phyloP scores from a whole-genome alignment of 2,329 filamentous ascomycete species.

The Diaporthe sp. region DNA sequence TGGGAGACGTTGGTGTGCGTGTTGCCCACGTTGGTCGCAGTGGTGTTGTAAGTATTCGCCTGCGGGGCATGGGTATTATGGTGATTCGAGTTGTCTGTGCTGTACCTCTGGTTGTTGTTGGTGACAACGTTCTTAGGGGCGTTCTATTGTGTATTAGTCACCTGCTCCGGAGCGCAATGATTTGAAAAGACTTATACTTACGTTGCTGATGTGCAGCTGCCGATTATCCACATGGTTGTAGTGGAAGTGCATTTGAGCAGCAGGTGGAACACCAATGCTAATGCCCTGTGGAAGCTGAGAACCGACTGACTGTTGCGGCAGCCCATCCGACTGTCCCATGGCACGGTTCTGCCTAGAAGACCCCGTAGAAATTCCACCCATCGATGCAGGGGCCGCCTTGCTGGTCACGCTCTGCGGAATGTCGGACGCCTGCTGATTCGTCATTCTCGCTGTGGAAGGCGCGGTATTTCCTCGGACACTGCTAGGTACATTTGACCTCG shows the following conservation, averaged over 20 bases:
- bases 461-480: too few relatives aligned
- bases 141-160: neutral
- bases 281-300: neutral
- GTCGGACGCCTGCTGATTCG: neutral
- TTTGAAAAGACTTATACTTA: neutral
- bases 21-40: neutral
- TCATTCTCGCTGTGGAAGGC: neutral
- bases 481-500: too few relatives aligned
- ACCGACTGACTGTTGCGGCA: neutral
- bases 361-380: neutral
- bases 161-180: neutral
- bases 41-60: neutral
- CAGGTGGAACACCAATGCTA: neutral
- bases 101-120: neutral
- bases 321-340: neutral
- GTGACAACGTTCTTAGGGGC: neutral
- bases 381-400: neutral
- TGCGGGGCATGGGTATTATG: neutral
- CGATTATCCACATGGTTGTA: neutral
- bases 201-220: neutral
- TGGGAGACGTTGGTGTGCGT: neutral
- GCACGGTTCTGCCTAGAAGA: too few relatives aligned
- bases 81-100: neutral
- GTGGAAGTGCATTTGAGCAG: neutral
- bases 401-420: neutral